Evolutionary conservation across 371 early-diverging fungal species (phyloP), one percentile per base, ranked within the genome.

Genomic region (Mucor mucedo): DNA sequence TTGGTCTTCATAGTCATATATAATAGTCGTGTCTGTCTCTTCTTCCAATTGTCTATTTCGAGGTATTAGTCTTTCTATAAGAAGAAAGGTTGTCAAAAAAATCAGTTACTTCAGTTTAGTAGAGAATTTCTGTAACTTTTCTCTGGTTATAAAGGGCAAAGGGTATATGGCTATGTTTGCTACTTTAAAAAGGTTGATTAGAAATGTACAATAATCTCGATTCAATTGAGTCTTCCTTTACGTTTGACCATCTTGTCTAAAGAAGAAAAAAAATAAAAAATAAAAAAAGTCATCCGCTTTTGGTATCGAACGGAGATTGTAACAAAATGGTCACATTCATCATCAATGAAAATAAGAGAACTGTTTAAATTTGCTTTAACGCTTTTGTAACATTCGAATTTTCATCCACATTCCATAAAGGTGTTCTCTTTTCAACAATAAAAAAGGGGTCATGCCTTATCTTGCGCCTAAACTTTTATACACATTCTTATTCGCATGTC

Each of bases 381-480:
- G 6, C 11, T 6, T 42, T 11, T 42, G 2, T n/a, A 42, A 42
- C 44, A 42, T n/a, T 14, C 14, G 4, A 11, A 42, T 10, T 33
- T 45, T 57, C 13, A n/a, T 57, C 28, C 9, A 41, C 14, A 29
- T 60, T 4, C 21, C 50, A 10, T 50, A 52, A n/a, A 42, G 44
- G 14, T 13, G 10, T 42, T 42, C n/a, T 14, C 44, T 42, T 14
- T 10, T 10, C 44, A 42, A 42, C 44, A 30, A 27, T 7, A 54
- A 58, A 38, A 21, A 35, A 53, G 35, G 54, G 50, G 58, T 52
- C 52, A 82, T 82, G 83, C 80, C 76, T 47, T 82, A 82, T 65
- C 70, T 82, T 69, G 73, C 78, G 39, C 78, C 83, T 27, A 82
- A 82, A 64, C 54, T 82, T 66, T 49, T 82, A 55, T 82, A 82